Evolutionary conservation across 2,329 filamentous ascomycete genomes (phyloP).

Genomic region (Dactylellina drechsleri): DNA sequence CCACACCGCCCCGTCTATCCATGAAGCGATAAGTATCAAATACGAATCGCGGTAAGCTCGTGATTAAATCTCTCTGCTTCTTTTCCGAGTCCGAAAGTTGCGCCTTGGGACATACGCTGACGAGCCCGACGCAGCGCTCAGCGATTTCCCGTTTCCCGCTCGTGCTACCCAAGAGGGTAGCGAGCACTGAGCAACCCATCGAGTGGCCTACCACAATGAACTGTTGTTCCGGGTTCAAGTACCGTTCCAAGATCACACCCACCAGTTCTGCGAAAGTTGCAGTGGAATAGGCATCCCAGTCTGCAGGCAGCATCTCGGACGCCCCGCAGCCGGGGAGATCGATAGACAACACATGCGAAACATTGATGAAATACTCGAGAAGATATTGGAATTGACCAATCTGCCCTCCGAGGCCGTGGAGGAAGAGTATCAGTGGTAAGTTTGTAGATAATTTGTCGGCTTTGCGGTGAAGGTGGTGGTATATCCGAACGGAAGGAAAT

Average conservation of each 20-base stretch:
- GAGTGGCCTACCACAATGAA: slow-evolving; percentile 88
- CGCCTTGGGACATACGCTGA: slow-evolving; percentile 83
- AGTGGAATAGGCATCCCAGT: slow-evolving; percentile 81
- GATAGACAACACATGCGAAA: slow-evolving; percentile 84
- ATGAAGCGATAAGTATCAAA: slow-evolving; percentile 81
- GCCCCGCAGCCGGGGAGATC: slow-evolving; percentile 90
- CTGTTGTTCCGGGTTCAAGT: slow-evolving; percentile 73
- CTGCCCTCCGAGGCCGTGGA: slow-evolving; percentile 94
- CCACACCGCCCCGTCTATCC: slow-evolving; percentile 80
- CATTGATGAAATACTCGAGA: slow-evolving; percentile 80
- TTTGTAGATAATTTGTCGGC: slow-evolving; percentile 80
- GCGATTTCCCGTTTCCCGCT: slow-evolving; percentile 23
- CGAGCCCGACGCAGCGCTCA: slow-evolving; percentile 68
- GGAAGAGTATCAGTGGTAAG: slow-evolving; percentile 85
- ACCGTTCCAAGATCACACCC: slow-evolving; percentile 76
- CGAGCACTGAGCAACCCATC: slow-evolving; percentile 83
- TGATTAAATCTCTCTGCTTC: slow-evolving; percentile 55
- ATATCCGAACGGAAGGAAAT: slow-evolving; percentile 82
- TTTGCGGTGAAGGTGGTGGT: slow-evolving; percentile 83
- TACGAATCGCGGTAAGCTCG: slow-evolving; percentile 72
- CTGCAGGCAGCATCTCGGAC: slow-evolving; percentile 76
- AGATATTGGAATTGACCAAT: slow-evolving; percentile 86
- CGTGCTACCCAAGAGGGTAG: slow-evolving; percentile 62
- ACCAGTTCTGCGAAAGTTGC: slow-evolving; percentile 80
- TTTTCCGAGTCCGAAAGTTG: slow-evolving; percentile 70